Evolutionary conservation across 2,329 filamentous ascomycete genomes (phyloP), one percentile per base, ranked within the genome.

Genomic region (Trichoderma asperellum): DNA sequence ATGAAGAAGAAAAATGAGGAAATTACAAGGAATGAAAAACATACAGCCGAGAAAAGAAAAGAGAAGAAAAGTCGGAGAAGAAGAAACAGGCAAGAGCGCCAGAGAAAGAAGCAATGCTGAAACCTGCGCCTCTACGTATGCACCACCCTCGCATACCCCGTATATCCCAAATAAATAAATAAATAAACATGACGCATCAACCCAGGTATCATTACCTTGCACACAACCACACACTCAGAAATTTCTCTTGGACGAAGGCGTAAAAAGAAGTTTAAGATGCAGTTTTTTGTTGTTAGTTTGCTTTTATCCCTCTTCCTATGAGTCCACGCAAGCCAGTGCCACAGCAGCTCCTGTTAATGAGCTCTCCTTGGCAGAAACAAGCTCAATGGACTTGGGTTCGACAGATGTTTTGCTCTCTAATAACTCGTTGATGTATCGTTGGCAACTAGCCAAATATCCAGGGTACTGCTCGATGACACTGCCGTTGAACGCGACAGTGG

Each of bases 401-500:
- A 76, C 82, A 74, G 75, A 73, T n/a, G 71, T 71, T 47, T 72
- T 75, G 59, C 72, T 73, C 32, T 74, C 72, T 74, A 88, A 84
- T 10, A 94, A 81, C 49, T 83, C 81, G 74, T 93, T 83, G 58
- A 94, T 80, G 73, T 89, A 88, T 6, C 76, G 76, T 77, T 94
- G 91, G 74, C 89, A 90, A 53, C 81, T 83, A 37, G 78, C 79
- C 27, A 86, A 82, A 77, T 93, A 95, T 8, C 83, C 82, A 0
- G 92, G 91, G 75, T 94, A 95, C 74, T 90, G 89, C 79, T 94
- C 91, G 63, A 94, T 89, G 61, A 95, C 91, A 34, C 89, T 91
- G 56, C 92, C 92, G 75, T 93, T 94, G 79, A 91, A 94, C 4
- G 91, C 91, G n/a, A 95, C 87, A 2, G 87, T 84, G 3, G 87